Evolutionary conservation across 2,329 filamentous ascomycete species (phyloP).

Genomic region (Monosporascus sp.): DNA sequence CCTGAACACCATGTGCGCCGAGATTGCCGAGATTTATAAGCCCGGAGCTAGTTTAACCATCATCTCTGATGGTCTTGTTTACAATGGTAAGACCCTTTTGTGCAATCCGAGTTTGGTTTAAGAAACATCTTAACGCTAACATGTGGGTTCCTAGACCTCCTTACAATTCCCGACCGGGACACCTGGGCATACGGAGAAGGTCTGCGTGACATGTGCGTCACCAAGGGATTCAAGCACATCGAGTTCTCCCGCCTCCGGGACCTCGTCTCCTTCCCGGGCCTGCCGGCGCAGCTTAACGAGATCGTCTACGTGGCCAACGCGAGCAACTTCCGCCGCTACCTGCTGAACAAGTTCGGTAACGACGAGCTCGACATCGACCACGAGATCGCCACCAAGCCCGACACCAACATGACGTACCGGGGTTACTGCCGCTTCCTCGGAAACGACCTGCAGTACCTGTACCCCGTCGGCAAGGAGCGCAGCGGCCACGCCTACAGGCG

Average conservation of each 20-base stretch:
- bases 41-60: slow-evolving; percentile 44
- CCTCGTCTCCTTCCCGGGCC: slow-evolving; percentile 32
- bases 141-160: slow-evolving; percentile 32
- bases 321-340: slow-evolving; percentile 38
- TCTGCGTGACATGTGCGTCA: slow-evolving; percentile 32
- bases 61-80: slow-evolving; percentile 48
- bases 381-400: slow-evolving; percentile 36
- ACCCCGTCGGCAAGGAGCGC: slow-evolving; percentile 28
- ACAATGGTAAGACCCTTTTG: slow-evolving; percentile 36
- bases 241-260: slow-evolving; percentile 42
- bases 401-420: slow-evolving; percentile 44
- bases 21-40: slow-evolving; percentile 39
- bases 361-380: slow-evolving; percentile 37
- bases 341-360: slow-evolving; percentile 40
- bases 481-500: slow-evolving; percentile 39
- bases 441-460: slow-evolving; percentile 40
- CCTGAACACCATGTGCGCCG: slow-evolving; percentile 41
- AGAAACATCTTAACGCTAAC: background rate
- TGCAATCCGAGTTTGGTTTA: background rate
- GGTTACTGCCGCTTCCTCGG: slow-evolving; percentile 48
- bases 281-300: slow-evolving; percentile 36
- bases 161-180: slow-evolving; percentile 42
- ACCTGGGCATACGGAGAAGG: slow-evolving; percentile 46
- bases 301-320: slow-evolving; percentile 44
- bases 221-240: slow-evolving; percentile 37